Evolutionary conservation across 2,329 filamentous ascomycete species (phyloP), one percentile per base, ranked within the genome.

Genomic region (Monilinia fructicola): DNA sequence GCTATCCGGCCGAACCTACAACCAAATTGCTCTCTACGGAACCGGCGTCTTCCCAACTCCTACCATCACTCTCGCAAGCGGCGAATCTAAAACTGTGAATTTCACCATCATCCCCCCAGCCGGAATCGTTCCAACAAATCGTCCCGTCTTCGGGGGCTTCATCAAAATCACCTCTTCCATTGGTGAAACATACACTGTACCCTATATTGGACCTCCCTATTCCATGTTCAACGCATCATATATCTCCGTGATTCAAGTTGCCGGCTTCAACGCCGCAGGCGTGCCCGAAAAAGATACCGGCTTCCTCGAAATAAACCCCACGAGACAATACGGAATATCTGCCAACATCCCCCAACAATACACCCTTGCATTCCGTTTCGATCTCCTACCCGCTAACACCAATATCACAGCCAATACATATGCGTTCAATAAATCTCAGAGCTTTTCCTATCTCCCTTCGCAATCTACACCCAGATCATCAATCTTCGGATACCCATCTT

Each of bases 141-240:
- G 65, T 31, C 74, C 74, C 1, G 72, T 76, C 7, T 75, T 73
- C 42, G 67, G 70, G 12, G 74, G 74, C 6, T 75, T 69, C 65
- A 66, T 76, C 28, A 69, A 68, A 52, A 60, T 74, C 14, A 54
- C 64, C 16, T 65, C 61, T 7, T 67, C 62, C 55, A 54, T 67
- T 16, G 65, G 63, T 16, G 67, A 73, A 56, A 66, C 68, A 26
- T 69, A 72, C 50, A 69, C 60, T 16, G 63, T 74, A 11, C 74
- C 74, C 6, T 75, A 75, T 55, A 69, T 69, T 5, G 73, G 74
- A 1, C 67, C 70, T 1, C 73, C 74, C 0, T 75, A 73, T 40
- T 74, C 71, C 16, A 58, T 71, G 2, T 73, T 70, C 23, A 72
- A 73, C 35, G 52, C 68, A 38, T 38, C 42, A 35, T 59, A 65